Base-by-base conservation (phyloP, 257 asterid genomes). In the Salvia miltiorrhiza region DNA sequence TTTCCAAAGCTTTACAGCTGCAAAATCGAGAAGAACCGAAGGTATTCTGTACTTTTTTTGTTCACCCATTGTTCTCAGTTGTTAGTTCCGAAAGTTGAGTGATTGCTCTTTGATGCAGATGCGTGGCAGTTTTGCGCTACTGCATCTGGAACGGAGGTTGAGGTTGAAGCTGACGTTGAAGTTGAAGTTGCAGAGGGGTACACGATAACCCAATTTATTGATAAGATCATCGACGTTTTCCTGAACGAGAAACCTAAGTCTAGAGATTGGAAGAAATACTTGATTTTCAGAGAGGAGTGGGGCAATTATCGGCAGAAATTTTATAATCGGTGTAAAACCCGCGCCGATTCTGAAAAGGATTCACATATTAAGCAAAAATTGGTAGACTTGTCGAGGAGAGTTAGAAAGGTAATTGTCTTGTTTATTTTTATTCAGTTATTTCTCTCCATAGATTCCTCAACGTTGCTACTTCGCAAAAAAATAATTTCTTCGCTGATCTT, bases 231-330 rank as follows among this genome's bases (percentile, higher is more conserved):
- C 70, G 96, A 88, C 35, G 76, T 90, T 65, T 92, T 92, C 79
- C 28, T 90, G 81, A 71, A 82, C 78, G 96, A 92, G 90, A 92
- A 90, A 66, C 96, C 95, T 56, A 90, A 86, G 80, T 72, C 95
- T 43, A 90, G 81, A 65, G 91, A 92, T 50, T 92, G 98, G 98
- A 90, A 72, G 70, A 85, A 64, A 21, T 90, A 83, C 73, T 73
- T 90, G 84, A 88, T 92, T 63, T 86, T 85, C 63, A 85, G 98
- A 67, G 93, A 90, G 7, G 98, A 92, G 43, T 92, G 98, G 98
- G 69, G 53, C 54, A 88, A 74, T 55, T 92, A 92, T 52, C 62
- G 91, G 62, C 96, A 85, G 14, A 81, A 80, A 26, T 92, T 92
- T 58, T 86, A 86, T 52, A 50, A 26, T 53, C 80, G 95, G 65